phyloP scores from a whole-genome alignment of 2,329 filamentous ascomycete species.

The Pseudocercospora fuligena region DNA sequence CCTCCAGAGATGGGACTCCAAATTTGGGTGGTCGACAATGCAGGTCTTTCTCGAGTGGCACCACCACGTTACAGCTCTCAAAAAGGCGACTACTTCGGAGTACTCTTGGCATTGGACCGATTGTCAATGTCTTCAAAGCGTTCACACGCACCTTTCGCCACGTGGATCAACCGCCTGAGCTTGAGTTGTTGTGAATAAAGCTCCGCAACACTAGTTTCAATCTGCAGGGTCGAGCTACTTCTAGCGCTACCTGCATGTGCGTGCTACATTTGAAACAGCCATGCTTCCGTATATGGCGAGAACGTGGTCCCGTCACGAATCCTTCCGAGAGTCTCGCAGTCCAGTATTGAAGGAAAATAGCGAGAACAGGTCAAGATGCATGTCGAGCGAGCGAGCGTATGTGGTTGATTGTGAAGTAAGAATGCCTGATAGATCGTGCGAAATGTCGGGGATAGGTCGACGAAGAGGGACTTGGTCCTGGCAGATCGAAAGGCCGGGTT shows the following conservation, averaged over 20 bases:
- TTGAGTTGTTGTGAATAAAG: neutral
- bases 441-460: neutral
- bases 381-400: neutral
- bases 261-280: constrained; percentile 1
- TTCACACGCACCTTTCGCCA: neutral
- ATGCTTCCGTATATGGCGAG: neutral
- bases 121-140: neutral
- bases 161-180: neutral
- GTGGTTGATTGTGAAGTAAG: no score
- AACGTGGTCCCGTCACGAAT: neutral
- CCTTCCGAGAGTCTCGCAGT: neutral
- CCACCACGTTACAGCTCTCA: neutral
- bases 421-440: no score
- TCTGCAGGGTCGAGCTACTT: constrained; percentile 2
- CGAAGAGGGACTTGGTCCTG: neutral
- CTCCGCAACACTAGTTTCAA: constrained; percentile 1
- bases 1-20: no score
- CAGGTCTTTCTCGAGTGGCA: neutral
- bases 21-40: no score
- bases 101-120: neutral
- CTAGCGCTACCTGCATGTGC: constrained; percentile 1
- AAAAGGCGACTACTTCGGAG: no score
- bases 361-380: neutral
- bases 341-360: neutral
- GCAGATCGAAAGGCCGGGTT: neutral